Evolutionary conservation across 345 rosid genomes (phyloP).

Genomic region (Hypericum androsaemum): DNA sequence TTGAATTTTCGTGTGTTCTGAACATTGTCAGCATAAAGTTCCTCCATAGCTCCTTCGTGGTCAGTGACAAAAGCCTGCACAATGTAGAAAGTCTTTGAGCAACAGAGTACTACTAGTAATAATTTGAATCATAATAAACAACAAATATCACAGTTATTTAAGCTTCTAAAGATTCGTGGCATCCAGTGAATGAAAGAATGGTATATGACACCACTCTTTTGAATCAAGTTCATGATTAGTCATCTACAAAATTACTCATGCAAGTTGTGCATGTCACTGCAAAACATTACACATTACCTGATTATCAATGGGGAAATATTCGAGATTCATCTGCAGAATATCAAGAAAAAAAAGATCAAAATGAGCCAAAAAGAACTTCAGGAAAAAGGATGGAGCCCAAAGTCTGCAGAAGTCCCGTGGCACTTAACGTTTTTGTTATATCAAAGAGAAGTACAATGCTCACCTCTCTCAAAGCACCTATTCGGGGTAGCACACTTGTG

Average conservation of each 20-base stretch:
- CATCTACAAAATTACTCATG: neutral
- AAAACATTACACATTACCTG: conserved; percentile 41
- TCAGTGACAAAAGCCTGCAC: conserved; percentile 84
- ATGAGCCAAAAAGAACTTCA: conserved; percentile 3
- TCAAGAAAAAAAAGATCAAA: conserved; percentile 6
- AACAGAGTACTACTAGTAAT: neutral
- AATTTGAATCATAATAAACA: conserved; percentile 3
- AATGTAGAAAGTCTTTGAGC: neutral
- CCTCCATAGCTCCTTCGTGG: conserved; percentile 64
- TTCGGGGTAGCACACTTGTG: conserved; percentile 73
- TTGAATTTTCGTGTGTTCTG: conserved; percentile 52
- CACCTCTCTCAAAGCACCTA: conserved; percentile 94
- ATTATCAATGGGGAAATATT: conserved; percentile 76
- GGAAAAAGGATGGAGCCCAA: neutral
- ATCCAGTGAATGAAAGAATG: too few species aligned
- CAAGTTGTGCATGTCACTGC: neutral
- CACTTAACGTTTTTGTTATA: neutral
- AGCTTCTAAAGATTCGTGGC: too few species aligned
- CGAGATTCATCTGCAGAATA: conserved; percentile 74
- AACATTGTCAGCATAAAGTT: conserved; percentile 48
- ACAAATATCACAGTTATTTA: neutral
- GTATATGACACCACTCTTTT: too few species aligned
- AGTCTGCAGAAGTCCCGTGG: neutral
- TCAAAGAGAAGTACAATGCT: conserved; percentile 2
- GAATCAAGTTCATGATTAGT: neutral